Base-by-base conservation (phyloP, 2,329 filamentous ascomycete species). In the Colletotrichum incanum region DNA sequence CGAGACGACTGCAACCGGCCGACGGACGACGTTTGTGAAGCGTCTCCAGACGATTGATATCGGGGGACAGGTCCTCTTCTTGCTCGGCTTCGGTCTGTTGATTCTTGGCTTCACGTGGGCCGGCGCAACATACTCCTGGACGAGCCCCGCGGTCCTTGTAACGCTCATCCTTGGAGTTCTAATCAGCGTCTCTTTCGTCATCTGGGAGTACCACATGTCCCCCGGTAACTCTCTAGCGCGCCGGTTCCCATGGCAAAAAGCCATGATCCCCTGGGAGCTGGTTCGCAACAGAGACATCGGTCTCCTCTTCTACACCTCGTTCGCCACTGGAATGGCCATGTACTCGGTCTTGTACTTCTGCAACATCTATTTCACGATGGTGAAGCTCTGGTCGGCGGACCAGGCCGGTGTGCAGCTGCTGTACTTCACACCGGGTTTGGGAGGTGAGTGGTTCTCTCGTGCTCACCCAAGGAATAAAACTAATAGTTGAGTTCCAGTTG, bases 291-390 rank as follows among this genome's bases (percentile, higher is more conserved):
- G 86, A 43, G 90, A 94, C 74, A 87, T 90, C 1, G 83, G 85
- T 0, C 82, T 93, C n/a, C 79, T 93, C n/a, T 87, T 90, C 72
- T 87, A 88, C 69, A 85, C 92, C 74, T 90, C 91, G 74, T 89
- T 91, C 76, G 84, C 86, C 4, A 87, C 87, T 0, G 91, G 91
- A 5, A 87, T 89, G 75, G 85, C 83, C 64, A 86, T 86, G 84
- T 88, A 74, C 65, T 66, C 73, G 49, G 88, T 91, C 1, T 88
- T 93, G 74, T 93, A 93, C 79, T 93, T 93, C 75, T 89, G 92
- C 75, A 89, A 89, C 20, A 86, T 93, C 23, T 93, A 93, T 79
- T 93, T 93, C 78, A 88, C 89, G 2, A 81, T 92, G 20, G 91
- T 93, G 5, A 79, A 80, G 76, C 81, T 80, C 73, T 62, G 76